These are phyloP conservation scores for Yamadazyma dushanensis DNA, from an alignment of 1,139 yeast species.

Conservation along the genomic window DNA sequence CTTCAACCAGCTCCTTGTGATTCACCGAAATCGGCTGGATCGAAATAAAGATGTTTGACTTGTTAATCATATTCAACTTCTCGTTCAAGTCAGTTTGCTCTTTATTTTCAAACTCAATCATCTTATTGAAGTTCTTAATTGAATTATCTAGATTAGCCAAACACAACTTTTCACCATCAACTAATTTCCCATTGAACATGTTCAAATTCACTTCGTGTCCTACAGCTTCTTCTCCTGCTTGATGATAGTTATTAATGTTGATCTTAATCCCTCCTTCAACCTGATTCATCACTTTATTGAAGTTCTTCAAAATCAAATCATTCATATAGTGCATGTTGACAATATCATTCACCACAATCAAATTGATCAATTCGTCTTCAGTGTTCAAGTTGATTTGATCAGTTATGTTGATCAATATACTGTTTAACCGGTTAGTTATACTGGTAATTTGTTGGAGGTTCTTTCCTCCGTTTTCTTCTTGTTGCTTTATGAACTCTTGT, in stretches of 20 bases:
- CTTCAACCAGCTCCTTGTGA: conserved; percentile 20
- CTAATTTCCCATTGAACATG: conserved; percentile 71
- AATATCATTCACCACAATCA: conserved; percentile 73
- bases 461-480: conserved; percentile 26
- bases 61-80: conserved; percentile 31
- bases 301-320: conserved; percentile 62
- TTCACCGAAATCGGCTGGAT: conserved; percentile 57
- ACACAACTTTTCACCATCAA: conserved; percentile 89
- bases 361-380: conserved; percentile 51
- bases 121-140: conserved; percentile 44
- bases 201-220: conserved; percentile 48
- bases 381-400: conserved; percentile 55
- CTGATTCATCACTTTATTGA: conserved; percentile 82
- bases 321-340: conserved; percentile 68
- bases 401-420: conserved; percentile 37
- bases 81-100: conserved; percentile 22
- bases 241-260: conserved; percentile 53
- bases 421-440: conserved; percentile 35
- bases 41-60: conserved; percentile 74
- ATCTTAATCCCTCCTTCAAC: conserved; percentile 86
- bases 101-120: conserved; percentile 25
- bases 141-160: conserved; percentile 82
- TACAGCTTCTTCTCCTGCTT: conserved; percentile 16
- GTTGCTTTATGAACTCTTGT: conserved; percentile 34
- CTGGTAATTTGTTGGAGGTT: conserved; percentile 22